phyloP scores from a whole-genome alignment of 176 grass and related monocot species.

The Oryza rufipogon region DNA sequence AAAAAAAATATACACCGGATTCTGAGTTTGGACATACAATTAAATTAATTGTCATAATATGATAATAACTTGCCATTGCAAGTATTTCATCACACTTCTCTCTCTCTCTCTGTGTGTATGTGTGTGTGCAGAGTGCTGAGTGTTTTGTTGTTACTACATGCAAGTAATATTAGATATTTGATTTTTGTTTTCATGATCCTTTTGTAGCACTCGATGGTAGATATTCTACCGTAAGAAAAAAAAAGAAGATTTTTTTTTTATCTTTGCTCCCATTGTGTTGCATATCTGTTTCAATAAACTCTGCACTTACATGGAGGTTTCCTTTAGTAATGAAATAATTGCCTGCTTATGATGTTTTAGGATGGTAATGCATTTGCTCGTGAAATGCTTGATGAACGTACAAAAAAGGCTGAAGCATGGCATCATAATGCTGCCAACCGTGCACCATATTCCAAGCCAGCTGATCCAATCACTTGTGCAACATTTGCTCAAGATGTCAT shows the following conservation, averaged over 20 bases:
- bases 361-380: slow-evolving; percentile 76
- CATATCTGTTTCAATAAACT: not conserved
- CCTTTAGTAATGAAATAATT: not conserved
- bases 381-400: slow-evolving; percentile 82
- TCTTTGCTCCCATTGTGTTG: not conserved
- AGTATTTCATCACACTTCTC: not conserved
- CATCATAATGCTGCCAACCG: slow-evolving; percentile 71
- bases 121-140: too few relatives aligned
- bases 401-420: slow-evolving; percentile 76
- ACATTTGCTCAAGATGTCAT: slow-evolving; percentile 97
- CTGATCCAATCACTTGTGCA: slow-evolving; percentile 91
- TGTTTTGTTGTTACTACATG: too few relatives aligned
- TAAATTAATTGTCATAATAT: not conserved
- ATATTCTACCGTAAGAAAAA: not conserved
- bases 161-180: not conserved
- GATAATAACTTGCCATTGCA: not conserved
- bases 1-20: not conserved
- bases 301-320: not conserved
- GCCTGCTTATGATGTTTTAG: slow-evolving; percentile 32
- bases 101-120: too few relatives aligned
- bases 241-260: not conserved
- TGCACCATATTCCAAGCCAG: slow-evolving; percentile 69
- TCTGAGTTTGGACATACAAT: not conserved
- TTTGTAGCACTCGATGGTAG: not conserved
- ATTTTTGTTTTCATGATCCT: not conserved